These are phyloP conservation scores for Suhomyces ambrosiae DNA, from an alignment of 1,139 yeast genomes.

Conservation along the genomic window DNA sequence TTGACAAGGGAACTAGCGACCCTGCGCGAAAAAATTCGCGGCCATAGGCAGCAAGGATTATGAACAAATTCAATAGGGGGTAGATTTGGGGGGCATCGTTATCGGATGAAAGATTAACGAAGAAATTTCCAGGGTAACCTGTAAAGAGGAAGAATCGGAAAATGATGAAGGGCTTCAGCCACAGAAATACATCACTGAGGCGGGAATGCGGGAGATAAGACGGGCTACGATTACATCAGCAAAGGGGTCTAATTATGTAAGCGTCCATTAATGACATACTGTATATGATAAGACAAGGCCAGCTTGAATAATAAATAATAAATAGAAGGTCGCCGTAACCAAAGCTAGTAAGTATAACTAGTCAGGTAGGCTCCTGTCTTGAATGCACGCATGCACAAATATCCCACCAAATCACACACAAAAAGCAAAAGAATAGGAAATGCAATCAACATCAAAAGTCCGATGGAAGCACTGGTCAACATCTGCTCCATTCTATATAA, in stretches of 20 bases:
- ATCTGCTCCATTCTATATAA: conserved; percentile 10
- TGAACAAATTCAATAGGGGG: conserved; percentile 3
- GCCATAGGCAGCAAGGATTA: conserved; percentile 10
- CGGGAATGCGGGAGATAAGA: too few species aligned
- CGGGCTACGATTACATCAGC: too few species aligned
- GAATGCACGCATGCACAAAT: conserved; percentile 13
- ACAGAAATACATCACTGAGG: too few species aligned
- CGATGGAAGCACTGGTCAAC: conserved; percentile 10
- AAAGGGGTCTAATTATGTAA: neutral
- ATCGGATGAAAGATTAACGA: neutral
- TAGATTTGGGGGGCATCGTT: conserved; percentile 1
- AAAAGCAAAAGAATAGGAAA: conserved; percentile 11
- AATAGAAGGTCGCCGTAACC: neutral
- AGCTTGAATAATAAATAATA: conserved; percentile 1
- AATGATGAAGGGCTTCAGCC: too few species aligned
- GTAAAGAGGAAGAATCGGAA: conserved; percentile 3
- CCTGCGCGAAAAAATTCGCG: too few species aligned
- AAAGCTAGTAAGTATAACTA: neutral
- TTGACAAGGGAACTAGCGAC: too few species aligned
- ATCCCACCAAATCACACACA: conserved; percentile 12
- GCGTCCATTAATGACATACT: neutral
- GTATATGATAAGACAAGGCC: conserved; percentile 1
- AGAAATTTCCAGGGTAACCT: conserved; percentile 1
- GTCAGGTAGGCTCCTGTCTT: conserved; percentile 9
- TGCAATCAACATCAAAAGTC: conserved; percentile 12